A percentile compares a stretch with the other conserved stretches of the same genome.
Conservation (phyloP, 2,329 filamentous ascomycete genomes). For the Aspergillus eucalypticola region DNA sequence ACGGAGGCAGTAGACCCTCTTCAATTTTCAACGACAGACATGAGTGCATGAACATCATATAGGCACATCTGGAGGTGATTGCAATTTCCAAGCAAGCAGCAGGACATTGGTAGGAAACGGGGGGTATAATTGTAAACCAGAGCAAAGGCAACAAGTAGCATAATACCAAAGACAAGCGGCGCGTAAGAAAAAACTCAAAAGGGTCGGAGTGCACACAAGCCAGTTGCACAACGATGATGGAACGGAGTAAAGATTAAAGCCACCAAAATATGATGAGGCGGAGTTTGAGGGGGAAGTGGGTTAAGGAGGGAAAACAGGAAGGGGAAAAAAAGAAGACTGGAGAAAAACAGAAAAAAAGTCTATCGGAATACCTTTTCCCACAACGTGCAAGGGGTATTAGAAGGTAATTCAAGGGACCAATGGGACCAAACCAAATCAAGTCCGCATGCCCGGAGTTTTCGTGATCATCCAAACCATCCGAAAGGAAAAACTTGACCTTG, state of each 20-base stretch:
- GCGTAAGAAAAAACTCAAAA: neutral
- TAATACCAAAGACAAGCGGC: neutral
- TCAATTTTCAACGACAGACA: constrained; percentile 1
- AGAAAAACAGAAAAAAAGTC: constrained; percentile 22
- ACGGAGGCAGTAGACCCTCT: neutral
- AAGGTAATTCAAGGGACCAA: constrained; percentile 20
- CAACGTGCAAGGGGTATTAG: constrained; percentile 28
- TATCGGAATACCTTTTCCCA: constrained; percentile 26
- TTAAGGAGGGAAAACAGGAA: constrained; percentile 13
- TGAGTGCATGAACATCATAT: constrained; percentile 14
- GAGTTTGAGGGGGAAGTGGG: neutral
- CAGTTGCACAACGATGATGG: neutral
- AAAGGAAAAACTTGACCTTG: constrained; percentile 16
- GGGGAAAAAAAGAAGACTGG: neutral
- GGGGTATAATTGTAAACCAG: constrained; percentile 17
- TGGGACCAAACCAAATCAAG: constrained; percentile 21
- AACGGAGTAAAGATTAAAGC: constrained; percentile 6
- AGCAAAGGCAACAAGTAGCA: neutral
- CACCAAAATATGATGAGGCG: neutral
- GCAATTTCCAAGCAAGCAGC: constrained; percentile 6
- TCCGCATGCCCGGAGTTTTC: constrained; percentile 15
- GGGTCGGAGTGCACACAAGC: neutral
- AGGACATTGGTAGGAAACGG: constrained; percentile 5
- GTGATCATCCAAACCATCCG: constrained; percentile 13
- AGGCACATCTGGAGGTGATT: constrained; percentile 5